A percentile compares a stretch with the other conserved stretches of the same genome.
Conservation (phyloP, 2,329 filamentous ascomycete genomes). For the Colletotrichum lindemuthianum region DNA sequence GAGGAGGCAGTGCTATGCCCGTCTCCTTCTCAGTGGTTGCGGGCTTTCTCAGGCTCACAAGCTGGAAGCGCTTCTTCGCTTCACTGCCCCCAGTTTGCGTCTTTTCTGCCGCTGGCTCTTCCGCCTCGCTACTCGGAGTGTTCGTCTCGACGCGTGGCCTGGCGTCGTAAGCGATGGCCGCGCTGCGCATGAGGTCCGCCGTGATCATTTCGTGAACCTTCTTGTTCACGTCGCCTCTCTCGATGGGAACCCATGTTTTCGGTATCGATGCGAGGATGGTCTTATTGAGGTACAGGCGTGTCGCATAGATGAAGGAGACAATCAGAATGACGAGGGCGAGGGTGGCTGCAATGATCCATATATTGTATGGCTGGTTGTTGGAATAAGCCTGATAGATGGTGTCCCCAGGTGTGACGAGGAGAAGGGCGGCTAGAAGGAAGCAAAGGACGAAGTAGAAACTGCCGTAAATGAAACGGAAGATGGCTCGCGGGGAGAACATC, state of each 20-base stretch:
- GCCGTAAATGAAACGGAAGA: conserved; percentile 85
- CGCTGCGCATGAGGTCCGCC: conserved; percentile 78
- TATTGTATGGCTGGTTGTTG: conserved; percentile 76
- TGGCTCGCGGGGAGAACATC: conserved; percentile 58
- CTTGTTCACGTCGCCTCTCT: conserved; percentile 82
- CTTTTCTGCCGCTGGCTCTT: conserved; percentile 27
- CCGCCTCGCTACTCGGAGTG: conserved; percentile 32
- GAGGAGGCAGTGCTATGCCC: conserved; percentile 58
- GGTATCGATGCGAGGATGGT: conserved; percentile 84
- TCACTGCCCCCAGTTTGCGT: conserved; percentile 34
- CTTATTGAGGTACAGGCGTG: conserved; percentile 87
- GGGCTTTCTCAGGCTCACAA: conserved; percentile 48
- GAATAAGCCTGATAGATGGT: conserved; percentile 79
- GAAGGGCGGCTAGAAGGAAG: conserved; percentile 75
- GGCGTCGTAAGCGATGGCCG: conserved; percentile 82
- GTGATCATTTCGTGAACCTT: conserved; percentile 80
- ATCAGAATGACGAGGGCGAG: conserved; percentile 79
- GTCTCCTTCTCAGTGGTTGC: conserved; percentile 50
- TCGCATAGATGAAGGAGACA: conserved; percentile 80
- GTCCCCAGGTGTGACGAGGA: conserved; percentile 84
- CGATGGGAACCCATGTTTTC: conserved; percentile 85
- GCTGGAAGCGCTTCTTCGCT: conserved; percentile 36
- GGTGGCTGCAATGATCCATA: conserved; percentile 81
- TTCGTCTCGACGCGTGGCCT: conserved; percentile 67
- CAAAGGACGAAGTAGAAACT: conserved; percentile 81